Evolutionary conservation across 1,284 basidiomycete genomes (phyloP), one percentile per base, ranked within the genome.

Genomic region (Grifola frondosa): DNA sequence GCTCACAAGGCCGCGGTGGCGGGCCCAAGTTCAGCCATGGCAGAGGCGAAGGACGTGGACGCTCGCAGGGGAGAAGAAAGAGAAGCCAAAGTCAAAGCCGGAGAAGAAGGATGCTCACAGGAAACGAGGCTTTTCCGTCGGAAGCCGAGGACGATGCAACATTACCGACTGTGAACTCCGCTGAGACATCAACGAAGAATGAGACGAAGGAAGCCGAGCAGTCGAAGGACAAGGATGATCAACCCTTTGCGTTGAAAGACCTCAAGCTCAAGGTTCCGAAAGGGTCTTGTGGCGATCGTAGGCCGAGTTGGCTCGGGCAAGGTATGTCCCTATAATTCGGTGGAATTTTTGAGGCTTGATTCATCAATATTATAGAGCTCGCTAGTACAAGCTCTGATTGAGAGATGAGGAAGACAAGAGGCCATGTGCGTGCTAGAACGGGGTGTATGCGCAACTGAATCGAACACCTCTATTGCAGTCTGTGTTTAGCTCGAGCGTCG

Each of bases 261-360:
- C 64, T 89, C 49, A 70, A 75, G 49, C 53, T 89, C n/a, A 62
- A 65, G 33, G 67, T 89, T 29, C 76, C 77, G 4, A 74, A 70
- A 49, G 84, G 85, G 1, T 64, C 78, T 89, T 25, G 77, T 85
- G 3, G 86, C 81, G 0, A 78, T 91, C 37, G 84, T 91, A 12
- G 87, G 88, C 6, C 69, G 74, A 3, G 80, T 89, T 30, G 88
- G 86, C 0, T 82, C 78, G 10, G 87, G 87, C 20, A 89, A 89
- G 71, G 78, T 79, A 36, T 9, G 57, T 31, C 13, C 32, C n/a
- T 4, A 8, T 7, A 13, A 9, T 24, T 4, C n/a, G n/a, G n/a
- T n/a, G n/a, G n/a, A n/a, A n/a, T n/a, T n/a, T n/a, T n/a, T n/a
- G n/a, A n/a, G 16, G 10, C n/a, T 11, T 5, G 20, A 12, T 12